These are phyloP conservation scores for Diaporthe amygdali DNA, from an alignment of 2,329 filamentous ascomycete genomes.

Conservation along the genomic window DNA sequence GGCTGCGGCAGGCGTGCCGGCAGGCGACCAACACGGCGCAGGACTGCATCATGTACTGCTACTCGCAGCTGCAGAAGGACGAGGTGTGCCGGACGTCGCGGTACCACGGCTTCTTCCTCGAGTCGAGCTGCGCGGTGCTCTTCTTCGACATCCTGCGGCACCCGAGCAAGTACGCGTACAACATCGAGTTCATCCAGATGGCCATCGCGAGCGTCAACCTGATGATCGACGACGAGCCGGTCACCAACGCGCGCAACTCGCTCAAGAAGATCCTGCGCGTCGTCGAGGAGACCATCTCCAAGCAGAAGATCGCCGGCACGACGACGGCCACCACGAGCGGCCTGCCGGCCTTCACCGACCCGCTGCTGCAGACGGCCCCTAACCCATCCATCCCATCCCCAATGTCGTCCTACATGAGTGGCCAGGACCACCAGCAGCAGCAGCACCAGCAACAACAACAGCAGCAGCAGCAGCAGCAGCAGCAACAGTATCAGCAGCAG, in stretches of 20 bases:
- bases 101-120: constrained; percentile 35
- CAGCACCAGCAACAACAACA: not conserved
- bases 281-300: constrained; percentile 32
- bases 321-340: not conserved
- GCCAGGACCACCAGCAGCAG: not conserved
- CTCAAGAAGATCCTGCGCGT: constrained; percentile 28
- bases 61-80: constrained; percentile 23
- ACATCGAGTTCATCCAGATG: constrained; percentile 35
- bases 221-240: constrained; percentile 31
- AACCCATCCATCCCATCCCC: constrained; percentile 11
- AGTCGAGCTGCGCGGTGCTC: constrained; percentile 35
- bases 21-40: constrained; percentile 36
- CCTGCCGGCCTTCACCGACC: constrained; percentile 16
- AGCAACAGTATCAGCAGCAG: not conserved
- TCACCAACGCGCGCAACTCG: constrained; percentile 27
- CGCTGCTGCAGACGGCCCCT: constrained; percentile 6
- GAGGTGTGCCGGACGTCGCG: constrained; percentile 23
- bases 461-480: not conserved
- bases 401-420: not conserved
- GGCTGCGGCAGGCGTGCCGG: constrained; percentile 36
- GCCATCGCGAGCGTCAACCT: constrained; percentile 31
- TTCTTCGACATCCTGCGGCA: constrained; percentile 35
- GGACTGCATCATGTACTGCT: constrained; percentile 32
- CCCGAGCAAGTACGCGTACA: constrained; percentile 35
- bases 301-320: constrained; percentile 13